Evolutionary conservation across 495 filamentous ascomycete genomes (phyloP).

Genomic region (Hyaloscypha variabilis): DNA sequence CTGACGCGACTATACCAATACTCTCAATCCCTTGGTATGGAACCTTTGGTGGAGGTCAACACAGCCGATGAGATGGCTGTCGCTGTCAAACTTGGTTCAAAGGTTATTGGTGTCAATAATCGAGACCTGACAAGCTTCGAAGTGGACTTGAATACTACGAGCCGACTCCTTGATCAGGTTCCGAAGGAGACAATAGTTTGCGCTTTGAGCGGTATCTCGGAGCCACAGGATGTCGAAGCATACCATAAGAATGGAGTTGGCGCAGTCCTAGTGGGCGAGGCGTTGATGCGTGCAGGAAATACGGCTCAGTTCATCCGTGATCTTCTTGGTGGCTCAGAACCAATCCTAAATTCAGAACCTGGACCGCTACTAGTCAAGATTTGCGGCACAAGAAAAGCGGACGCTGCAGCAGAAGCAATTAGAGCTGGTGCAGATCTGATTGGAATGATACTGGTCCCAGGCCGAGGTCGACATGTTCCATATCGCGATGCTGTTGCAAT

Average conservation of each 20-base stretch:
- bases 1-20: constrained; percentile 83
- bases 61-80: constrained; percentile 89
- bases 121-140: constrained; percentile 94
- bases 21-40: constrained; percentile 91
- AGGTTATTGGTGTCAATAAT: constrained; percentile 98
- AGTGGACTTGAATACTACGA: constrained; percentile 93
- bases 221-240: constrained; percentile 85
- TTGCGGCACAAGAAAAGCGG: constrained; percentile 87
- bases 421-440: constrained; percentile 89
- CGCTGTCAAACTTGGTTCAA: constrained; percentile 84
- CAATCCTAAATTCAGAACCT: constrained; percentile 29
- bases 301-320: constrained; percentile 74
- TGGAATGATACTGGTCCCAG: constrained; percentile 88
- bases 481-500: constrained; percentile 79
- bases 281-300: constrained; percentile 90
- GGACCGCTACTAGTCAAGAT: constrained; percentile 80
- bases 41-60: constrained; percentile 96
- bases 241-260: constrained; percentile 89
- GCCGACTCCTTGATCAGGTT: constrained; percentile 83
- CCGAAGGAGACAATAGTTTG: constrained; percentile 86
- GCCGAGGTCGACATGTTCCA: constrained; percentile 75
- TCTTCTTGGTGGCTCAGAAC: constrained; percentile 66
- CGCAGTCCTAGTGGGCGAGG: constrained; percentile 92
- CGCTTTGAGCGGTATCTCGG: constrained; percentile 91
- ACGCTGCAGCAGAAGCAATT: constrained; percentile 78